Percentiles rank a stretch among this genome's conserved stretches.
phyloP scores from a whole-genome alignment of 768 basidiomycete genomes.

The Xerocomellus dryophilus region DNA sequence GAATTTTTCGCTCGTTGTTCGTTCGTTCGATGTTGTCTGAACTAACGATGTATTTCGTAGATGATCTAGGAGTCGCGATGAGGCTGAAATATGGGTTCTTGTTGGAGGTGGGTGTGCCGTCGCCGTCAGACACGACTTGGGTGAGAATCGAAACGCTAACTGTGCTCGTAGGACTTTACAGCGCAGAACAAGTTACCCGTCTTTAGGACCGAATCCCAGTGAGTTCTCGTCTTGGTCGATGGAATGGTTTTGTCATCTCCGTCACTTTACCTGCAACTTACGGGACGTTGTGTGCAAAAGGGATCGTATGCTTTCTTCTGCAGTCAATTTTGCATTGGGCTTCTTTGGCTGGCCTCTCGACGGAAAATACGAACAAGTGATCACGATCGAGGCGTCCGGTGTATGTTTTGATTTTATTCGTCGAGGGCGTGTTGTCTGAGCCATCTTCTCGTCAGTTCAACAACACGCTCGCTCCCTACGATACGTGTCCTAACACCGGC shows the following conservation, averaged over 20 bases:
- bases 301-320: conserved; percentile 69
- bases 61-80: conserved; percentile 65
- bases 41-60: conserved; percentile 30
- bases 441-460: conserved; percentile 49
- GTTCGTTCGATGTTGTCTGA: not conserved
- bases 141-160: conserved; percentile 12
- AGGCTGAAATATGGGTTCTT: conserved; percentile 79
- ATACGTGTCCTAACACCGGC: conserved; percentile 70
- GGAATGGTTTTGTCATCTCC: not conserved
- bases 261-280: not conserved
- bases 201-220: conserved; percentile 78
- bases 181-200: conserved; percentile 62
- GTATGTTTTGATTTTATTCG: conserved; percentile 38
- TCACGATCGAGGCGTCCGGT: conserved; percentile 63
- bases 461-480: conserved; percentile 84
- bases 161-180: conserved; percentile 52
- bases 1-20: too few species aligned
- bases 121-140: conserved; percentile 2
- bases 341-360: conserved; percentile 77
- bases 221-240: conserved; percentile 13
- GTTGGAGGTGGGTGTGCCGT: conserved; percentile 43
- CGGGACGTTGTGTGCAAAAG: conserved; percentile 34
- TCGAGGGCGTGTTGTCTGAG: not conserved
- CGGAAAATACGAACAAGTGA: conserved; percentile 70
- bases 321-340: conserved; percentile 66